Evolutionary conservation across 495 filamentous ascomycete species (phyloP), one percentile per base, ranked within the genome.

Genomic region (Neurospora sp.): DNA sequence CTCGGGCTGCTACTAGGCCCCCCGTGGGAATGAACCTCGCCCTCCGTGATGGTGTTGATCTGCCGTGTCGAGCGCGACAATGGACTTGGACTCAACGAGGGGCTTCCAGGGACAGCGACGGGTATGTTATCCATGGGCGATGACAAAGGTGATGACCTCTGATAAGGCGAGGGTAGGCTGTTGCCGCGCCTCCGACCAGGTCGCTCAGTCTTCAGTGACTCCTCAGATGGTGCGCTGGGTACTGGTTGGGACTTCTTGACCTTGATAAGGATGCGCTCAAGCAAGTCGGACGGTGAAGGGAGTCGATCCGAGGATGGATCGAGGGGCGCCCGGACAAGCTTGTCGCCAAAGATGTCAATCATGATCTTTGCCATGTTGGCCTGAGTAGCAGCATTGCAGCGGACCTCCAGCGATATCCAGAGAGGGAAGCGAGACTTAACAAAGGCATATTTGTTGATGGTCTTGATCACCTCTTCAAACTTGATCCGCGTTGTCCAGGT

Each of bases 371-470:
- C 93, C 95, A 99, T 98, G 44, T 86, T 87, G 45, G 88, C 83
- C 79, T 99, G 96, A 76, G 97, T 95, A 69, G 90, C 86, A 10
- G 89, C 80, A 75, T 87, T 90, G 85, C 96, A 99, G 79, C 97
- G 96, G 20, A 99, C 94, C 77, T 99, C 96, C 31, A 99, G 90
- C 18, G 96, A 98, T 68, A 99, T 87, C 80, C 94, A 96, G 8
- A 99, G 86, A 8, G 96, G 96, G 73, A 94, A 97, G 18, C 85
- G 87, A 3, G 91, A 92, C 37, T 90, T 88, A 65, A 88, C 84
- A 77, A 99, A 99, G 16, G 96, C 95, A 77, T 98, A 97, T 76
- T 93, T 94, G 75, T 92, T 91, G 80, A 99, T 95, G 72, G 94
- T 94, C 22, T 90, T 90, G 80, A 99, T 92, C 73, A 94, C 94